phyloP scores from a whole-genome alignment of 1,284 basidiomycete genomes.

The Ceratobasidium sp. region DNA sequence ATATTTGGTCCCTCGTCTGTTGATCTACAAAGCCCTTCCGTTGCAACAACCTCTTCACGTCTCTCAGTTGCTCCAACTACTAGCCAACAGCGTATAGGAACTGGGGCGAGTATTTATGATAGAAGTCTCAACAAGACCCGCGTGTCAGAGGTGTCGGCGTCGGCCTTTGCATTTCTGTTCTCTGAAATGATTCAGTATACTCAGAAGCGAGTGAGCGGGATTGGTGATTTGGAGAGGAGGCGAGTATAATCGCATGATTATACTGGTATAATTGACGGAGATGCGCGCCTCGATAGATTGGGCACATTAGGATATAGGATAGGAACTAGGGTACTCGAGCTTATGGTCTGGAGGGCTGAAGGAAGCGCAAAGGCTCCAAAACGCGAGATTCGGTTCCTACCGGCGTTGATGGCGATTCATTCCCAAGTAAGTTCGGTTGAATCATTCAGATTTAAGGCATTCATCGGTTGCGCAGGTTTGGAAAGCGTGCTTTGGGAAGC shows the following conservation, averaged over 20 bases:
- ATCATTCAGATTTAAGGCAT: background rate
- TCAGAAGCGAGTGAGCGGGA: constrained; percentile 93
- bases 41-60: constrained; percentile 43
- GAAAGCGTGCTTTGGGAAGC: constrained; percentile 91
- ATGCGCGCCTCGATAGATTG: constrained; percentile 65
- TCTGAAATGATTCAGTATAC: constrained; percentile 94
- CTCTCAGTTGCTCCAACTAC: constrained; percentile 45
- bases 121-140: constrained; percentile 86
- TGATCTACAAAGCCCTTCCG: constrained; percentile 33
- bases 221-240: constrained; percentile 93
- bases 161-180: constrained; percentile 90
- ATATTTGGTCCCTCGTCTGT: constrained; percentile 31
- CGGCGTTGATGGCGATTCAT: constrained; percentile 90
- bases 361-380: constrained; percentile 82
- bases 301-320: constrained; percentile 92
- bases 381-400: constrained; percentile 88
- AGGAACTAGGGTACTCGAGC: constrained; percentile 83
- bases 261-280: background rate
- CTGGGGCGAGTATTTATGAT: constrained; percentile 73
- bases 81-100: constrained; percentile 36
- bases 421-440: constrained; percentile 64
- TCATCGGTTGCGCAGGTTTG: constrained; percentile 66
- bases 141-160: constrained; percentile 81
- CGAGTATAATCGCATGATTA: constrained; percentile 53
- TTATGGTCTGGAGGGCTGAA: constrained; percentile 80